phyloP scores from a whole-genome alignment of 257 asterid species.

The Rehmannia glutinosa region DNA sequence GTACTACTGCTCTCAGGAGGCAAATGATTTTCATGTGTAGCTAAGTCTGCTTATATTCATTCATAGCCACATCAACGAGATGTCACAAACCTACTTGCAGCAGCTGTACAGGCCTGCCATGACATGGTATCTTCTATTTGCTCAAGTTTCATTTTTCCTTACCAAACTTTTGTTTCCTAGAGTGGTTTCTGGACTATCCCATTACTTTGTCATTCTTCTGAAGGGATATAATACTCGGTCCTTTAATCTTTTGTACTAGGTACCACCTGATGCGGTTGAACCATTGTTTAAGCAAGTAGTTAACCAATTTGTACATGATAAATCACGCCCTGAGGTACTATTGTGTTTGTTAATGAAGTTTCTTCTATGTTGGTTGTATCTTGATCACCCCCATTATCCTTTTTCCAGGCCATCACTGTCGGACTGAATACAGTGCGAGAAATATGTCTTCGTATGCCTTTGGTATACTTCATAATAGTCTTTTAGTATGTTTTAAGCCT shows the following conservation, averaged over 20 bases:
- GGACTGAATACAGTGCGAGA: slow-evolving; percentile 88
- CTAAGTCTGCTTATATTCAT: slow-evolving; percentile 21
- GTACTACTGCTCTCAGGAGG: slow-evolving; percentile 15
- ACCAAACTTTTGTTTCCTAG: not conserved
- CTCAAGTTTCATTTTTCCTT: not conserved
- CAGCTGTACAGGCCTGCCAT: slow-evolving; percentile 98
- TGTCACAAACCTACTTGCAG: slow-evolving; percentile 80
- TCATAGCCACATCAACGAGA: slow-evolving; percentile 87
- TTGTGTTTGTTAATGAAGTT: not conserved
- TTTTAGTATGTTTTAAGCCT: slow-evolving; percentile 8
- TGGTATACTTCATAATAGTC: slow-evolving; percentile 53
- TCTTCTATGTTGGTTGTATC: not conserved
- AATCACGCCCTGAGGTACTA: slow-evolving; percentile 86
- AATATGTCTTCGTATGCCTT: slow-evolving; percentile 90
- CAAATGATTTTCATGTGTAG: slow-evolving; percentile 1
- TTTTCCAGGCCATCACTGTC: slow-evolving; percentile 76
- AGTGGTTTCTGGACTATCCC: slow-evolving; percentile 1
- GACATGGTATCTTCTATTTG: slow-evolving; percentile 66
- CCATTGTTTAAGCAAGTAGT: slow-evolving; percentile 91
- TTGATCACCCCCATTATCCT: not conserved
- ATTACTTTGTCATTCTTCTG: slow-evolving; percentile 13
- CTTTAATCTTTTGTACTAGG: slow-evolving; percentile 42
- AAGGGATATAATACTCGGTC: not conserved
- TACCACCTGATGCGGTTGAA: slow-evolving; percentile 96
- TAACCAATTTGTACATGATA: slow-evolving; percentile 90